A percentile compares a stretch with the other conserved stretches of the same genome.
Conservation (phyloP, 2,329 filamentous ascomycete species). For the Ceratocystis cubensis region DNA sequence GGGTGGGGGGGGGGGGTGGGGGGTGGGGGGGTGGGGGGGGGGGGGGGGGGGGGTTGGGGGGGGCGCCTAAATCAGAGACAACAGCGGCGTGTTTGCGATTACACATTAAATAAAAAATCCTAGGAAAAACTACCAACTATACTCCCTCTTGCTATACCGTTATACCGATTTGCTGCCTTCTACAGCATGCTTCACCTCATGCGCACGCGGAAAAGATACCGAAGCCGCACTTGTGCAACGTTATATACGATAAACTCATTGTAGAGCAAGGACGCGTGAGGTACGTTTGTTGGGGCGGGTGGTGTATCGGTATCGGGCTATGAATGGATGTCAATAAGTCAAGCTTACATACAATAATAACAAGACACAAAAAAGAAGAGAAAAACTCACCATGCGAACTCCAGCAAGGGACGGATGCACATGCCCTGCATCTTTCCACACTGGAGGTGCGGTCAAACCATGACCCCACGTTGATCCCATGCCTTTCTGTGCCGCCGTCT, state of each 20-base stretch:
- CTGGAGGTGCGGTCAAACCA: conserved; percentile 49
- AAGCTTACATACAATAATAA: neutral
- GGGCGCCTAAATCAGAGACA: no score
- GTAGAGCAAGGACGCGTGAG: conserved; percentile 42
- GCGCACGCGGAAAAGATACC: conserved; percentile 55
- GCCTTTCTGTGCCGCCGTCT: conserved; percentile 46
- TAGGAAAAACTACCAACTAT: neutral
- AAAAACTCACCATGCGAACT: conserved; percentile 50
- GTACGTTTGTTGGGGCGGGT: conserved; percentile 38
- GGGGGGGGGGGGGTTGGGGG: no score
- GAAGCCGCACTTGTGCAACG: conserved; percentile 53
- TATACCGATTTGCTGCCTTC: neutral
- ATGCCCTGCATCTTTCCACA: conserved; percentile 63
- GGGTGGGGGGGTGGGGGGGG: no score
- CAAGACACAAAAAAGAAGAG: neutral
- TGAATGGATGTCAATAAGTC: neutral
- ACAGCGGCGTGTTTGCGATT: no score
- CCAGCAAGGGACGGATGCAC: conserved; percentile 55
- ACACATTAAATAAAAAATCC: no score
- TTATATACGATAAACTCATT: conserved; percentile 68
- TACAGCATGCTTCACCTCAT: conserved; percentile 30
- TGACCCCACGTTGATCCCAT: conserved; percentile 58
- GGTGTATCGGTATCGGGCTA: conserved; percentile 38
- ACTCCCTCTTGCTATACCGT: neutral
- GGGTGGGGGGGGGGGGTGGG: no score